Evolutionary conservation across 78 protist genomes (phyloP).

Genomic region (Dictyostelium firmibasis): DNA sequence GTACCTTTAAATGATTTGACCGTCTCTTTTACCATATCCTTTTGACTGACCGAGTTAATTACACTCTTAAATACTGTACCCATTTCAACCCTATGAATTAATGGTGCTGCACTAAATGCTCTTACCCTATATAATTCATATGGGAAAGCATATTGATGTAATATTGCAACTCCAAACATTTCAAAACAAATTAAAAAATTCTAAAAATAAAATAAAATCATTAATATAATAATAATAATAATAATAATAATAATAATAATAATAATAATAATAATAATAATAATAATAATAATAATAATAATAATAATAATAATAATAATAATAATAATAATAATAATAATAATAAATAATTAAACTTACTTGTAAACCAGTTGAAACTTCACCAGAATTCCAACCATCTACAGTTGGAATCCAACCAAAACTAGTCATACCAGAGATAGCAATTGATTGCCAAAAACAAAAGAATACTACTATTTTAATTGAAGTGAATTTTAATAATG

Average conservation of each 20-base stretch:
- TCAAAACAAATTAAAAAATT: slow-evolving; percentile 8
- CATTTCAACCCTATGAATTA: slow-evolving; percentile 70
- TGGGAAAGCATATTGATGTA: slow-evolving; percentile 63
- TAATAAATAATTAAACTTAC: slow-evolving; percentile 46
- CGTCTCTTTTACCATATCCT: slow-evolving; percentile 10
- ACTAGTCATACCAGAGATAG: slow-evolving; percentile 26
- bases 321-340: slow-evolving; percentile 15
- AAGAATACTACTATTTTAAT: slow-evolving; percentile 66
- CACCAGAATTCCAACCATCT: slow-evolving; percentile 64
- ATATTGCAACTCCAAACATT: slow-evolving; percentile 17
- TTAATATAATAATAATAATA: not conserved
- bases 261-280: not conserved
- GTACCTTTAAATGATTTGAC: slow-evolving; percentile 3
- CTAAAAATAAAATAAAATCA: not conserved
- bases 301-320: not conserved
- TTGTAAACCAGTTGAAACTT: slow-evolving; percentile 62
- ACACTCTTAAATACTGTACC: slow-evolving; percentile 24
- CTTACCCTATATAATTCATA: slow-evolving; percentile 76
- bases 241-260: not conserved
- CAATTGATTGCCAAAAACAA: slow-evolving; percentile 74
- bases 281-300: not conserved
- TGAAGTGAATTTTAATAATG: slow-evolving; percentile 50
- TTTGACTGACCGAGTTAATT: not conserved
- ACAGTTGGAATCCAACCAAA: slow-evolving; percentile 33
- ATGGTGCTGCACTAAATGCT: slow-evolving; percentile 65